Evolutionary conservation across 371 early-diverging fungal species (phyloP), one percentile per base, ranked within the genome.

Genomic region (Smittium culicis): DNA sequence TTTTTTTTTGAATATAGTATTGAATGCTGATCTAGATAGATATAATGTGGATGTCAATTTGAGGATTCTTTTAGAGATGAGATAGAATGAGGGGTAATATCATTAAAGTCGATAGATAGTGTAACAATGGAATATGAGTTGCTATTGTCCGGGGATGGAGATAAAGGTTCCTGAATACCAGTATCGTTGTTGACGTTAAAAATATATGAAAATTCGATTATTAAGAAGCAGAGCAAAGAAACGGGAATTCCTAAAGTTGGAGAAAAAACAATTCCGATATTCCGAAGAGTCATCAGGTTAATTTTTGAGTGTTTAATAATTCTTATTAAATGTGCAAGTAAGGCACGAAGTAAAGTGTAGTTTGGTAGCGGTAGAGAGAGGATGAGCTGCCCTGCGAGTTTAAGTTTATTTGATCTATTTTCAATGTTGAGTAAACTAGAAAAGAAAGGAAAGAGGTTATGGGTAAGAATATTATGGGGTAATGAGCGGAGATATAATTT

Each of bases 221-320:
- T 81, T 73, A 97, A 81, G 69, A 94, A 76, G 34, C 82, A 87
- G 65, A 96, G 90, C 1, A 97, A 85, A 8, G 87, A 86, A 20
- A 93, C 90, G 0, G 94, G 93, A 65, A 97, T 90, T 2, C 88
- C 89, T 2, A 95, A 77, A 11, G 95, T 94, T 2, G 96, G 94
- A 27, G 93, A 88, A 70, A 95, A 95, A 0, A 97, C 93, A 64
- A 96, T 94, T 33, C 92, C 91, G 33, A 97, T 85, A 77, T 96
- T 96, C 24, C 90, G 84, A 61, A 90, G 80, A 1, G 85, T 96
- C 98, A 97, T 97, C 78, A 88, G 90, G 83, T 95, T 97, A 34
- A 81, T 74, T 27, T 86, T 87, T 0, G 86, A 77, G 61, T 87
- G 80, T 65, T 90, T 86, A 17, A 93, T 92, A 61, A 97, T 84